phyloP scores from a whole-genome alignment of 192 early-diverging fungal species.

The Funneliformis geosporum region DNA sequence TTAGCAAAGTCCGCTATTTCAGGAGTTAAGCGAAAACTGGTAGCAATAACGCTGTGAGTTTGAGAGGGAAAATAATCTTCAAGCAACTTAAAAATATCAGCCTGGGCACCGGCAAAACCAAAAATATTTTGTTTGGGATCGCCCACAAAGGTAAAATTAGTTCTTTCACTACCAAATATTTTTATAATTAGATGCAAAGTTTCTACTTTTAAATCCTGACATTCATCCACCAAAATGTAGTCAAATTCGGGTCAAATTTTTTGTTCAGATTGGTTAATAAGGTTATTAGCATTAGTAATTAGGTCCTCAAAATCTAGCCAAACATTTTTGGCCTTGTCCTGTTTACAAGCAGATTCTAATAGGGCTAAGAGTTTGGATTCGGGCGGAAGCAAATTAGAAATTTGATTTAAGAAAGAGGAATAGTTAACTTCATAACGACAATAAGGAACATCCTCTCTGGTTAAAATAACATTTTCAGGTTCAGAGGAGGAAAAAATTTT shows the following conservation, averaged over 20 bases:
- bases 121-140: slow-evolving; percentile 13
- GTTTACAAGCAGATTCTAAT: not conserved
- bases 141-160: slow-evolving; percentile 18
- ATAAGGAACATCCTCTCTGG: not conserved
- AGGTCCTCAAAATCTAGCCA: slow-evolving; percentile 10
- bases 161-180: not conserved
- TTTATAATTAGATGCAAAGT: not conserved
- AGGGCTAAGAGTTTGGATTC: not conserved
- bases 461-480: not conserved
- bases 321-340: slow-evolving; percentile 1
- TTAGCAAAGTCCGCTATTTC: not conserved
- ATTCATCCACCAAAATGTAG: slow-evolving; percentile 26
- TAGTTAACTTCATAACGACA: slow-evolving; percentile 2
- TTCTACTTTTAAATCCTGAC: slow-evolving; percentile 6
- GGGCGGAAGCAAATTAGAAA: not conserved
- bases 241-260: slow-evolving; percentile 18
- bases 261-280: not conserved
- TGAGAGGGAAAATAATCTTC: not conserved
- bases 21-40: not conserved
- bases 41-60: not conserved
- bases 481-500: not conserved
- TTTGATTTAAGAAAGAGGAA: not conserved
- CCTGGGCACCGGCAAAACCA: slow-evolving; percentile 1
- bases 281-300: not conserved
- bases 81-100: not conserved